A percentile compares a stretch with the other conserved stretches of the same genome.
These are phyloP conservation scores for Cyclocybe cylindracea DNA, from an alignment of 768 basidiomycete species.

Conservation along the genomic window DNA sequence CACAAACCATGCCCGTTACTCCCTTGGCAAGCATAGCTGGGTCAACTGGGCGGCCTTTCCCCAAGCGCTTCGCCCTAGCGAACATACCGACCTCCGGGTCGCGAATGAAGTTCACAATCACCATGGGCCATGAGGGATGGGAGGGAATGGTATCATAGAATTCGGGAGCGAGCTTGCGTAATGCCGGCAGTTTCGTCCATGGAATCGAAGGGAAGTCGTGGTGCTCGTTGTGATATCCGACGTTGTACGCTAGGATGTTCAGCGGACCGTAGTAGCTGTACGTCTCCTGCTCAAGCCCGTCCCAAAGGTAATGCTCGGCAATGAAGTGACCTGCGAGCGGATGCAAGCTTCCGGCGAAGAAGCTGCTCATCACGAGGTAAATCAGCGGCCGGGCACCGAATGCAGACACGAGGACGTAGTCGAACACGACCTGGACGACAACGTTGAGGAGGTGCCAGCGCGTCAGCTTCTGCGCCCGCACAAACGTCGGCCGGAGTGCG, in stretches of 20 bases:
- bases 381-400: constrained; percentile 54
- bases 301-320: constrained; percentile 95
- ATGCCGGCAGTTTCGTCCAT: constrained; percentile 89
- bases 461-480: constrained; percentile 80
- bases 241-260: constrained; percentile 92
- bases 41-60: constrained; percentile 30
- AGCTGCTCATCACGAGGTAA: constrained; percentile 86
- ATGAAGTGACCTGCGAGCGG: constrained; percentile 98
- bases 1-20: not conserved
- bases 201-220: constrained; percentile 97
- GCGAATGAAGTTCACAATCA: constrained; percentile 91
- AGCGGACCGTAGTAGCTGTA: constrained; percentile 95
- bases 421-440: constrained; percentile 64
- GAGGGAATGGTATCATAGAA: constrained; percentile 88
- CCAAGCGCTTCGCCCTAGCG: constrained; percentile 78
- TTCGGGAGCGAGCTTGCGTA: constrained; percentile 84
- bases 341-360: constrained; percentile 96
- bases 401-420: constrained; percentile 59
- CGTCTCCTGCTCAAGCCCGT: constrained; percentile 90
- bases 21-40: not conserved
- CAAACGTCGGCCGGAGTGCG: constrained; percentile 91
- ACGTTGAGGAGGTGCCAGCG: constrained; percentile 87
- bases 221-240: constrained; percentile 99
- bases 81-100: constrained; percentile 88
- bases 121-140: constrained; percentile 94